Evolutionary conservation across 768 basidiomycete genomes (phyloP), one percentile per base, ranked within the genome.

Genomic region (Lepiota venenata): DNA sequence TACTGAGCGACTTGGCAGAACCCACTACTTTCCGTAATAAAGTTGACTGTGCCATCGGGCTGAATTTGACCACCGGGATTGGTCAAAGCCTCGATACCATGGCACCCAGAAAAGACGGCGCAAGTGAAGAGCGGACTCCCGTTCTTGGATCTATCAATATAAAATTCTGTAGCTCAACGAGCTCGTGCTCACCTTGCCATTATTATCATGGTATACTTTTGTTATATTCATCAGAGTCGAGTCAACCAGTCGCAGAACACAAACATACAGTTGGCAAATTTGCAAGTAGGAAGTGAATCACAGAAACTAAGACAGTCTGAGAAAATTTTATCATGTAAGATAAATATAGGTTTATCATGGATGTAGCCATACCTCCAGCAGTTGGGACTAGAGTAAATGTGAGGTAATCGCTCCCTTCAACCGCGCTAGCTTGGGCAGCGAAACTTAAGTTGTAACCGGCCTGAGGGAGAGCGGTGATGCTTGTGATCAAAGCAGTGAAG

Each of bases 91-190:
- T 50, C 46, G 16, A 57, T 36, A 21, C 56, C 57, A 51, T 68
- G 70, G 62, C 69, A 70, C 5, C 54, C 49, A 11, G 46, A 38
- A 62, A 68, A 73, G 11, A 73, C 58, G 9, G 71, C 42, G 55
- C 71, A 73, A 7, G 70, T 71, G 29, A 71, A 59, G 47, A 60
- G 64, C 3, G 70, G 61, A 61, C 69, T 71, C 37, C 67, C 68
- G 18, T 63, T 61, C 68, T 70, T 69, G 25, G 2, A 32, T 32
- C 3, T 2, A 11, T 9, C 32, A 32, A 7, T 9, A 9, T 9
- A 9, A 8, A 32, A 32, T 32, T 32, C 8, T 2, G 2, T 32
- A 11, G 32, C 2, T 32, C 32, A 32, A 32, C 32, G 32, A 32
- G 32, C 3, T 9, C 6, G 9, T 9, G 10, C 32, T 32, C 10